phyloP scores from a whole-genome alignment of 1,284 basidiomycete genomes.

The Cystobasidium pallidum region DNA sequence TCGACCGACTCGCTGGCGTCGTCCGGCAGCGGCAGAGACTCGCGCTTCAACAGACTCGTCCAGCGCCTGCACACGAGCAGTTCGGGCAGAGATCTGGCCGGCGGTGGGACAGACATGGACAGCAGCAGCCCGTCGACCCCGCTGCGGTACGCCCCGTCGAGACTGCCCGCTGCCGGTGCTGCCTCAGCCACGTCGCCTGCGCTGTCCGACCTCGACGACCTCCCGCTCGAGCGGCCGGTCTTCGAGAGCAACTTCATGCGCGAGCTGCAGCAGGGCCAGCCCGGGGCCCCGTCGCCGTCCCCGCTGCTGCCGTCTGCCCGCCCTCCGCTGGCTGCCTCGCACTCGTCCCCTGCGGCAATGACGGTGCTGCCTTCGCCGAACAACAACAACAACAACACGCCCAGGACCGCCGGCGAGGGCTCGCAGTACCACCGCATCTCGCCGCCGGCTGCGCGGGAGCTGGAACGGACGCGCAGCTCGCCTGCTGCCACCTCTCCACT shows the following conservation, averaged over 20 bases:
- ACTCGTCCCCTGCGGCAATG: slow-evolving; percentile 22
- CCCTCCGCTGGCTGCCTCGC: slow-evolving; percentile 6
- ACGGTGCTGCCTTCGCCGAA: slow-evolving; percentile 3
- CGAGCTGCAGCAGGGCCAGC: slow-evolving; percentile 31
- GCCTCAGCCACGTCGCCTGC: slow-evolving; percentile 2
- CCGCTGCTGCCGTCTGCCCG: slow-evolving; percentile 8
- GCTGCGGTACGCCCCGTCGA: slow-evolving; percentile 11
- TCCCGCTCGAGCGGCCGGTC: slow-evolving; percentile 26
- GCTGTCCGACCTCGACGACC: slow-evolving; percentile 36
- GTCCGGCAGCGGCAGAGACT: slow-evolving; percentile 16
- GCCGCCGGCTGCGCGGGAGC: neutral
- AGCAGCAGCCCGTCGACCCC: slow-evolving; percentile 23
- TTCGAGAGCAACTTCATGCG: slow-evolving; percentile 44
- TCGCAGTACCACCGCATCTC: neutral
- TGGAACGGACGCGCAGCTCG: slow-evolving; percentile 16
- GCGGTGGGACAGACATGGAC: neutral
- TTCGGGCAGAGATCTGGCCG: slow-evolving; percentile 11
- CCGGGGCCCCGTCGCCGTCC: neutral
- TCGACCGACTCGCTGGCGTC: slow-evolving; percentile 16
- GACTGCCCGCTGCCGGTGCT: neutral
- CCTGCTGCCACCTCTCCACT: slow-evolving; percentile 11
- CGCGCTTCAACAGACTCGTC: slow-evolving; percentile 44
- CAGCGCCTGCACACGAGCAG: slow-evolving; percentile 25
- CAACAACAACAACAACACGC: slow-evolving; percentile 18
- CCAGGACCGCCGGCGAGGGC: neutral